These are phyloP conservation scores for Hortiboletus campestris DNA, from an alignment of 768 basidiomycete species.

Conservation along the genomic window DNA sequence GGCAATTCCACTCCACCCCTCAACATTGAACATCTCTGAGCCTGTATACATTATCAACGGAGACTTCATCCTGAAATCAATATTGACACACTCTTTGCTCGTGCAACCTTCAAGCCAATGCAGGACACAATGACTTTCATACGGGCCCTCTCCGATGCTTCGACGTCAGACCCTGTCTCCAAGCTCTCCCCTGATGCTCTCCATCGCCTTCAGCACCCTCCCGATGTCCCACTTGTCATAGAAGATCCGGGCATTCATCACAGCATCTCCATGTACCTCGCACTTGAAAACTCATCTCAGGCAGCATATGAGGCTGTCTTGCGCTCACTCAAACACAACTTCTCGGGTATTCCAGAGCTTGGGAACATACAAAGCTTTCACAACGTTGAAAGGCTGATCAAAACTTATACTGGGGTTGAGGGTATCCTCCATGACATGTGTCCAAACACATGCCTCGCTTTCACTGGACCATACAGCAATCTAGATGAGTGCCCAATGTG, in stretches of 20 bases:
- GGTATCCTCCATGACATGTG: conserved; percentile 42
- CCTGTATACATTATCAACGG: too few relatives aligned
- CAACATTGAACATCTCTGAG: too few relatives aligned
- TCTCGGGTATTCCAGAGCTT: background rate
- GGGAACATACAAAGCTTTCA: background rate
- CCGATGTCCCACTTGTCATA: background rate
- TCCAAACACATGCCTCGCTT: conserved; percentile 39
- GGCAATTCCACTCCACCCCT: too few relatives aligned
- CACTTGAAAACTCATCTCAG: background rate
- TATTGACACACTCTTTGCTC: too few relatives aligned
- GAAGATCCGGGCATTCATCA: background rate
- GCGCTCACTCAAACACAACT: background rate
- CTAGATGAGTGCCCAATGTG: conserved; percentile 35
- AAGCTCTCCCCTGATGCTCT: background rate
- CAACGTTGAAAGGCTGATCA: conserved; percentile 4
- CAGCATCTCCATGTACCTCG: background rate
- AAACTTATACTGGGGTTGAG: conserved; percentile 27
- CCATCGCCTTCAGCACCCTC: background rate
- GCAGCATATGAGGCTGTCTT: background rate
- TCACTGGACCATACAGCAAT: conserved; percentile 35
- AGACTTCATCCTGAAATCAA: too few relatives aligned
- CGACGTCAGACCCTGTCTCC: background rate
- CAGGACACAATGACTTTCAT: too few relatives aligned
- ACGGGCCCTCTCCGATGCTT: background rate
- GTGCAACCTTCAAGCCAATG: too few relatives aligned